Percentiles rank a stretch among this genome's conserved stretches.
phyloP scores from a whole-genome alignment of 495 filamentous ascomycete species.

The Penicillium fimorum region DNA sequence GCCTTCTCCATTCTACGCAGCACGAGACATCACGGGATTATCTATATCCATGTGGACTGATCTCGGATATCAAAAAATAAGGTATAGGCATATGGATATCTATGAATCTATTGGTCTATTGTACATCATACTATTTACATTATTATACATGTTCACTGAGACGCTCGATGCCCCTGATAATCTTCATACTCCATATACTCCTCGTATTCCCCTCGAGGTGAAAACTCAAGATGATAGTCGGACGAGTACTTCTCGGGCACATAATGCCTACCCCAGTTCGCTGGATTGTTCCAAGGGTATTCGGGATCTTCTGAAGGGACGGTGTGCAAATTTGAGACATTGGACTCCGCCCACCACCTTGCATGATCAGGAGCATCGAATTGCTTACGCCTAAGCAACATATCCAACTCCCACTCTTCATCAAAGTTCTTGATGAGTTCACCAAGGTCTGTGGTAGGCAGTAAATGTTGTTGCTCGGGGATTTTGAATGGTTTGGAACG shows the following conservation, averaged over 20 bases:
- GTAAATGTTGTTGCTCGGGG: background rate
- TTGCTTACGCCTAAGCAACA: conserved; percentile 8
- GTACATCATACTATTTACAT: conserved; percentile 9
- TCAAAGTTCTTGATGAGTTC: conserved; percentile 20
- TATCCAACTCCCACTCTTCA: conserved; percentile 28
- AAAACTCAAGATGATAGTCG: conserved; percentile 6
- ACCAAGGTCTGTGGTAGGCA: conserved; percentile 7
- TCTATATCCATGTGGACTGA: background rate
- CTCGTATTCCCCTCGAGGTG: background rate
- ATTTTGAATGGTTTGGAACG: background rate
- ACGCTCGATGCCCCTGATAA: background rate
- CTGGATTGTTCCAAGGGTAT: background rate
- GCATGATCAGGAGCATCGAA: background rate
- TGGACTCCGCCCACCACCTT: conserved; percentile 9
- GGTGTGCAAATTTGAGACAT: background rate
- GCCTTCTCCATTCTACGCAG: conserved; percentile 16
- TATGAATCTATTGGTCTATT: conserved; percentile 1
- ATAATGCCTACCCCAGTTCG: conserved; percentile 6
- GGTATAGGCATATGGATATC: background rate
- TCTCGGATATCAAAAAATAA: background rate
- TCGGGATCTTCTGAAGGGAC: conserved; percentile 2
- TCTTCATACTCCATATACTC: background rate
- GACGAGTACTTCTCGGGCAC: conserved; percentile 1
- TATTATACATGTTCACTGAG: conserved; percentile 4
- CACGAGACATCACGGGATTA: conserved; percentile 5